These are phyloP conservation scores for Penicillium argentinense DNA, from an alignment of 495 filamentous ascomycete genomes.

Conservation along the genomic window DNA sequence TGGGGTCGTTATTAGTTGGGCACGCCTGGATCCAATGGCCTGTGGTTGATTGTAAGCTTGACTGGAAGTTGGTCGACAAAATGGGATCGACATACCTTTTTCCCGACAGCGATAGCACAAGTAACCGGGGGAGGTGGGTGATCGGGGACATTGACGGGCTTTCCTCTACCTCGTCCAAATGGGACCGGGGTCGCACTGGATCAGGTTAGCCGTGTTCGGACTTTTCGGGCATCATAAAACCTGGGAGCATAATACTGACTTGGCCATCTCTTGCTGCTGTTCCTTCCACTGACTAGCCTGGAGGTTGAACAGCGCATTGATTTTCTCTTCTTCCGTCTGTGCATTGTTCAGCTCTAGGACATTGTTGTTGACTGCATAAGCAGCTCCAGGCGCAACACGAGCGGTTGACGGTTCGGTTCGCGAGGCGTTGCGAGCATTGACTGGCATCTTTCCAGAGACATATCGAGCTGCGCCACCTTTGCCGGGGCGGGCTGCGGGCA, in stretches of 20 bases:
- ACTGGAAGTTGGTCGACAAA: not conserved
- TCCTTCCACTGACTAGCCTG: slow-evolving; percentile 83
- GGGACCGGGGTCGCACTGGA: slow-evolving; percentile 64
- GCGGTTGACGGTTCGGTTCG: slow-evolving; percentile 66
- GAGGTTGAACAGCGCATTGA: slow-evolving; percentile 83
- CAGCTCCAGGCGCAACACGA: slow-evolving; percentile 38
- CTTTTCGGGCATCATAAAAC: not conserved
- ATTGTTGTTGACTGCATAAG: slow-evolving; percentile 50
- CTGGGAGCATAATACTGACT: slow-evolving; percentile 57
- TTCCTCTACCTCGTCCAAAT: slow-evolving; percentile 54
- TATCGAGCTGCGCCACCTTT: slow-evolving; percentile 90
- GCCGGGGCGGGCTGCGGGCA: slow-evolving; percentile 78
- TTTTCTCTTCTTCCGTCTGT: slow-evolving; percentile 86
- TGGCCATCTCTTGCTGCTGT: slow-evolving; percentile 88
- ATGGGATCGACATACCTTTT: slow-evolving; percentile 58
- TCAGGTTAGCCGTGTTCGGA: slow-evolving; percentile 34
- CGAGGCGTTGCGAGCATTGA: slow-evolving; percentile 78
- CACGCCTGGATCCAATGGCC: slow-evolving; percentile 97
- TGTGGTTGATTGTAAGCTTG: slow-evolving; percentile 18
- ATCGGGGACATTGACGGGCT: slow-evolving; percentile 76
- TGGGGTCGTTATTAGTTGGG: slow-evolving; percentile 95
- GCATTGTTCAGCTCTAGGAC: slow-evolving; percentile 64
- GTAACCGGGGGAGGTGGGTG: slow-evolving; percentile 92
- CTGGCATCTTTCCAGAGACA: slow-evolving; percentile 94
- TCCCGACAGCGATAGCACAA: slow-evolving; percentile 97